Evolutionary conservation across 495 filamentous ascomycete genomes (phyloP).

Genomic region (Viridothelium virens): DNA sequence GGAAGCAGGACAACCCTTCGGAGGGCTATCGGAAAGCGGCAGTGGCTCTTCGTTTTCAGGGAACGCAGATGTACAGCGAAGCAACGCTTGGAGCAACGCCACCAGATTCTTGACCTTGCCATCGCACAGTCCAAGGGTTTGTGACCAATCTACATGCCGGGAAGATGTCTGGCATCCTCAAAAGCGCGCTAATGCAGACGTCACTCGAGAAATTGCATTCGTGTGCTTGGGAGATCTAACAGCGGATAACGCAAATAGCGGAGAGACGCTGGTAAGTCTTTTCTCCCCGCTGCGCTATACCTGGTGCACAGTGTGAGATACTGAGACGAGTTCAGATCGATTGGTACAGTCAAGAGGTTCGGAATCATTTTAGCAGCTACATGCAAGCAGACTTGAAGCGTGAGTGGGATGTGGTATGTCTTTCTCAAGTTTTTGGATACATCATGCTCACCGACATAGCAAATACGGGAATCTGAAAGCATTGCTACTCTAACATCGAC

Average conservation of each 20-base stretch:
- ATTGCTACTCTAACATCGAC: neutral
- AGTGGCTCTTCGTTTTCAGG: neutral
- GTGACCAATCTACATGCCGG: neutral
- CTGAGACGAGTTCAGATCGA: neutral
- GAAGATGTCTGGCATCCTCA: conserved; percentile 12
- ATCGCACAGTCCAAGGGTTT: neutral
- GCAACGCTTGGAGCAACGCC: conserved; percentile 33
- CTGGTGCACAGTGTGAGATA: neutral
- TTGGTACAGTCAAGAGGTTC: neutral
- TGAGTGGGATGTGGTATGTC: neutral
- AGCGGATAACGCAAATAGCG: neutral
- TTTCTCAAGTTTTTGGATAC: neutral
- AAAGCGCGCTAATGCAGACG: conserved; percentile 39
- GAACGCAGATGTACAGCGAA: conserved; percentile 24
- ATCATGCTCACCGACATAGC: neutral
- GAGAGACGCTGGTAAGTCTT: neutral
- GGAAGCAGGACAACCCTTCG: conserved; percentile 31
- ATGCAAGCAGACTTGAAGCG: neutral
- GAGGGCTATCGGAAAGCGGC: conserved; percentile 18
- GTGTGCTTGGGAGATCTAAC: conserved; percentile 18
- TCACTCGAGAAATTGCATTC: conserved; percentile 73
- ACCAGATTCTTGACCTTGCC: conserved; percentile 29
- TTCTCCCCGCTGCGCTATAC: conserved; percentile 11
- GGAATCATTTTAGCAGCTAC: neutral
- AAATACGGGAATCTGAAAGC: conserved; percentile 4